phyloP scores from a whole-genome alignment of 345 rosid species.

The Toxicodendron radicans region DNA sequence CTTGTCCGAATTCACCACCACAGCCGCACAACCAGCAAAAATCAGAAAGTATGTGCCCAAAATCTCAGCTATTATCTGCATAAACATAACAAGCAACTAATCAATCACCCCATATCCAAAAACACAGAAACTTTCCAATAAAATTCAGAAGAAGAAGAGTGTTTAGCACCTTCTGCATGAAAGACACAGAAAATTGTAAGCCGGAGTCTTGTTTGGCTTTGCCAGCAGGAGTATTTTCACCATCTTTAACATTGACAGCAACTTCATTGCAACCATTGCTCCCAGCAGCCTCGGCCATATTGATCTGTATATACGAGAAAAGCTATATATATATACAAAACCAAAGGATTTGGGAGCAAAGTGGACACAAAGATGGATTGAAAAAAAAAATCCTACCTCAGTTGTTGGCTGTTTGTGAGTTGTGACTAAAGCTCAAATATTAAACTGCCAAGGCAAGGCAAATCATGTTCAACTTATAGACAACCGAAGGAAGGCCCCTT shows the following conservation, averaged over 20 bases:
- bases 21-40: slow-evolving; percentile 83
- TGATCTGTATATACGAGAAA: no score
- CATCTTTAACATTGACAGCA: slow-evolving; percentile 50
- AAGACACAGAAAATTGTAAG: slow-evolving; percentile 55
- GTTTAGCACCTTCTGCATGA: slow-evolving; percentile 68
- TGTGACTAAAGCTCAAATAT: no score
- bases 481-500: neutral
- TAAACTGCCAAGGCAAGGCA: no score
- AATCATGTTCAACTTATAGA: slow-evolving; percentile 14
- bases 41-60: slow-evolving; percentile 89
- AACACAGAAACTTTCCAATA: neutral
- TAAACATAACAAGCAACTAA: neutral
- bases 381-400: no score
- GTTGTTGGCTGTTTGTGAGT: no score
- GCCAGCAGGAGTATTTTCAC: slow-evolving; percentile 9
- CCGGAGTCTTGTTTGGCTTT: slow-evolving; percentile 40
- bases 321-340: neutral
- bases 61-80: slow-evolving; percentile 73
- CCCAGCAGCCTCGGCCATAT: slow-evolving; percentile 51
- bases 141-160: neutral
- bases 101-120: neutral
- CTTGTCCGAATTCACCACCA: slow-evolving; percentile 64
- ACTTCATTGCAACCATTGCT: slow-evolving; percentile 43
- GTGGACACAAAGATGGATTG: neutral
- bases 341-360: neutral